phyloP scores from a whole-genome alignment of 805 yeast species.

The Yueomyces sp. region DNA sequence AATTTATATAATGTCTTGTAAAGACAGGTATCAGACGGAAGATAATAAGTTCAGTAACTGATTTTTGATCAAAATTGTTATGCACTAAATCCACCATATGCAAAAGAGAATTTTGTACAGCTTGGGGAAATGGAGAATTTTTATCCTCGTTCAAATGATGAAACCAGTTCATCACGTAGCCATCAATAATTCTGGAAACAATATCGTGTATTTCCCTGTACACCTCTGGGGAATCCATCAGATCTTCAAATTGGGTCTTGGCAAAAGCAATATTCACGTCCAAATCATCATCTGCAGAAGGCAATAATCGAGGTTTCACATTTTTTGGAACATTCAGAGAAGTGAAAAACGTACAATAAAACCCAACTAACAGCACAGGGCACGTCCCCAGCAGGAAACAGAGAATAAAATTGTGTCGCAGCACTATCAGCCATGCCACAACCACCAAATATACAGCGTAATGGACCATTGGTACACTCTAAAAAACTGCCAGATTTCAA shows the following conservation, averaged over 20 bases:
- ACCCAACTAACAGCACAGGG: not conserved
- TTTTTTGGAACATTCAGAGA: not conserved
- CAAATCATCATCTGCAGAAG: no score
- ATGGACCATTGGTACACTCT: no score
- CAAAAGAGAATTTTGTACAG: conserved; percentile 18
- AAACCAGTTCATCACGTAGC: conserved; percentile 49
- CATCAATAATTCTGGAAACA: conserved; percentile 32
- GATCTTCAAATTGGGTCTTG: not conserved
- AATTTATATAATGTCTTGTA: not conserved
- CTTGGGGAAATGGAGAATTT: conserved; percentile 25
- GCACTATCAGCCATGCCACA: not conserved
- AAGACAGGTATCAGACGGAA: not conserved
- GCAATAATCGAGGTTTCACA: no score
- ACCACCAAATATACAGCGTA: not conserved
- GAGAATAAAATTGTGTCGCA: not conserved
- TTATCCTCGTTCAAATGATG: conserved; percentile 25
- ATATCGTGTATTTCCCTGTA: conserved; percentile 34
- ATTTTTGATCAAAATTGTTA: not conserved
- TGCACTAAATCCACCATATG: conserved; percentile 31
- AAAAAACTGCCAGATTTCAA: no score
- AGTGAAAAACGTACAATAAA: not conserved
- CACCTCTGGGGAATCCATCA: conserved; percentile 6
- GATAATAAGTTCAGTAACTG: not conserved
- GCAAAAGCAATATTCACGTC: no score
- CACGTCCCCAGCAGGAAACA: not conserved